phyloP scores from a whole-genome alignment of 345 rosid species.

The Lepidium didymum region DNA sequence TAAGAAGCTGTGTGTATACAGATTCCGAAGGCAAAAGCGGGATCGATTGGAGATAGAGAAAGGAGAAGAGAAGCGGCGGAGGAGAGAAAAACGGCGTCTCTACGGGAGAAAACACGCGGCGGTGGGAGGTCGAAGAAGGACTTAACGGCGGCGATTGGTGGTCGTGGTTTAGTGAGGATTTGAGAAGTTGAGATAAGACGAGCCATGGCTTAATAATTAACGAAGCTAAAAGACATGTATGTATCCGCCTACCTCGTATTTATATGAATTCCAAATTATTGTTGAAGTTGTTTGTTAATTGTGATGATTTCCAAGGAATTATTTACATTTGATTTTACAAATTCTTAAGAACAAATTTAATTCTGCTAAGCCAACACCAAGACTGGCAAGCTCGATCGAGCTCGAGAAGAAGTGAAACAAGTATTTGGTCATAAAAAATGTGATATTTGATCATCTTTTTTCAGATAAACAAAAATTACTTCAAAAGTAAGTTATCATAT shows the following conservation, averaged over 20 bases:
- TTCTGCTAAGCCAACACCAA: too few species aligned
- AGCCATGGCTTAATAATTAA: conserved; percentile 2
- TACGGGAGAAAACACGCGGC: conserved; percentile 33
- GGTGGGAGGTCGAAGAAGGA: conserved; percentile 3
- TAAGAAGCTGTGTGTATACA: conserved; percentile 32
- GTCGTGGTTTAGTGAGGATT: conserved; percentile 10
- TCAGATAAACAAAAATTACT: too few species aligned
- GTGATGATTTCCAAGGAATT: too few species aligned
- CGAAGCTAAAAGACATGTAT: background rate
- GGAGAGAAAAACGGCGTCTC: conserved; percentile 43
- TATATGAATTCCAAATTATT: background rate
- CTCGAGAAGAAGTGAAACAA: too few species aligned
- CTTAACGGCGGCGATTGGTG: conserved; percentile 12
- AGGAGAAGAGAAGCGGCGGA: conserved; percentile 38
- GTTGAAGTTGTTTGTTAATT: background rate
- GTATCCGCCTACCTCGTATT: background rate
- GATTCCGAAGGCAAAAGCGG: conserved; percentile 81
- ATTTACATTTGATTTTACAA: too few species aligned
- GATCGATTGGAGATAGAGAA: conserved; percentile 28
- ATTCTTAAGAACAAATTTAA: too few species aligned
- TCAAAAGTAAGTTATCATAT: too few species aligned
- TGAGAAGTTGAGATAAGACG: conserved; percentile 33
- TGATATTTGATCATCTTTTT: too few species aligned
- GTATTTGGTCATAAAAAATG: too few species aligned
- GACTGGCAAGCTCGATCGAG: too few species aligned